Evolutionary conservation across 352 stramenopile genomes (phyloP), one percentile per base, ranked within the genome.

Genomic region (Globisporangium parvum): DNA sequence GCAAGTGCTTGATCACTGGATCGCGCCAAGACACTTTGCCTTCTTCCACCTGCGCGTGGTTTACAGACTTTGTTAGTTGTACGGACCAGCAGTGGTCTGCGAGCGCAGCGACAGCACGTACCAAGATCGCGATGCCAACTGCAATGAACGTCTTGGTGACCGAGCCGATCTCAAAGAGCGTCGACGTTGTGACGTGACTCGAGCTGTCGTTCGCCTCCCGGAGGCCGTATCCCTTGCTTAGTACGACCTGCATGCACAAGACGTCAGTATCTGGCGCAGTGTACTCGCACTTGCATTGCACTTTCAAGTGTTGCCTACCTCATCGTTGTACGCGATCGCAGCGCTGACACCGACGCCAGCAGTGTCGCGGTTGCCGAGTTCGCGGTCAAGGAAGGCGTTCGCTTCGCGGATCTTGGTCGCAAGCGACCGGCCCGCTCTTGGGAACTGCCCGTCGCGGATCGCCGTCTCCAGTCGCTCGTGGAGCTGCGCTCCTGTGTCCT

Each of bases 111-210:
- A 21, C 4, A 12, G 6, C 9, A 24, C 52, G 31, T 41, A 81
- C 72, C 31, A 82, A 40, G 33, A 71, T 77, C 20, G 66, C 69
- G 37, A 79, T 57, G 2, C 65, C 70, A 5, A 79, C 60, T 17
- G 69, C 68, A 28, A 88, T 67, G 44, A 88, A 83, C 17, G 75
- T 87, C 64, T 88, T 88, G 8, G 67, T 73, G 20, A 88, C 67
- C 1, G 78, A 88, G 8, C 78, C 78, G 48, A 88, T 84, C 63
- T 88, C 71, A 55, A 88, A 88, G 53, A 85, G 56, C n/a, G 71
- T 73, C 14, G 70, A 63, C 28, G 53, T 62, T 1, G 73, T 72
- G 28, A 87, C 75, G 0, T 50, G 26, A 39, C 57, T 80, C 12
- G 28, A 49, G 3, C 47, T 52, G 40, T 81, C 68, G 17, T 73